These are phyloP conservation scores for Cochlearia excelsa DNA, from an alignment of 345 rosid species.

Conservation along the genomic window DNA sequence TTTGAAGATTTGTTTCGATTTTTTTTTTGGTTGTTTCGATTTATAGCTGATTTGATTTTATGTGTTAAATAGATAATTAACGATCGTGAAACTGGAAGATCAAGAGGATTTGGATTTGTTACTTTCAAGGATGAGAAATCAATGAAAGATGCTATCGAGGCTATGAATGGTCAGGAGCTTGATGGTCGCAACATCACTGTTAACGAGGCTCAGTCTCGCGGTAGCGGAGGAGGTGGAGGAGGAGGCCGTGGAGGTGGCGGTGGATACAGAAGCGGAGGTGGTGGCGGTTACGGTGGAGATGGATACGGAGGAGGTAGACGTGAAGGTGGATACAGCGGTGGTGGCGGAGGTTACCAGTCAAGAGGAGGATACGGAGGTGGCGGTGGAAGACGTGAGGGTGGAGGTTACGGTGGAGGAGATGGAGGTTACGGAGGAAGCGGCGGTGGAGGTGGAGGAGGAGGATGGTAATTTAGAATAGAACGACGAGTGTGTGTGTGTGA, in stretches of 20 bases:
- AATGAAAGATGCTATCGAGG: slow-evolving; percentile 86
- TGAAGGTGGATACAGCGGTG: slow-evolving; percentile 28
- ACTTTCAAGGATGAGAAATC: slow-evolving; percentile 78
- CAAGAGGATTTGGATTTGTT: slow-evolving; percentile 87
- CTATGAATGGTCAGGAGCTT: slow-evolving; percentile 85
- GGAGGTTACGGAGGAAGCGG: slow-evolving; percentile 20
- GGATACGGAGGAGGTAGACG: slow-evolving; percentile 30
- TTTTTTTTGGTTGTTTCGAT: neutral
- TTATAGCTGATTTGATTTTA: neutral
- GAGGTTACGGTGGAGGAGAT: slow-evolving; percentile 24
- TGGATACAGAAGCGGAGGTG: slow-evolving; percentile 41
- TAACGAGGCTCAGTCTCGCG: slow-evolving; percentile 85
- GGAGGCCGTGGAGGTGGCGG: slow-evolving; percentile 46
- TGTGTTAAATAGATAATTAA: slow-evolving; percentile 48
- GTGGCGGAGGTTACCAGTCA: slow-evolving; percentile 4
- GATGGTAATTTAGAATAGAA: too few species aligned
- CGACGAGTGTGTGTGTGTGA: too few species aligned
- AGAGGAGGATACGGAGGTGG: slow-evolving; percentile 27
- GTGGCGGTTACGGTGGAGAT: slow-evolving; percentile 39
- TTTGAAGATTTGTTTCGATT: neutral
- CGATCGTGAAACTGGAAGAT: slow-evolving; percentile 91
- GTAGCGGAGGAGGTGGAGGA: slow-evolving; percentile 45
- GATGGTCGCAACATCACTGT: slow-evolving; percentile 87
- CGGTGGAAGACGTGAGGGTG: slow-evolving; percentile 21
- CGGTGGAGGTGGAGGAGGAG: slow-evolving; percentile 17